phyloP scores from a whole-genome alignment of 768 basidiomycete species.

The Lactarius vividus region DNA sequence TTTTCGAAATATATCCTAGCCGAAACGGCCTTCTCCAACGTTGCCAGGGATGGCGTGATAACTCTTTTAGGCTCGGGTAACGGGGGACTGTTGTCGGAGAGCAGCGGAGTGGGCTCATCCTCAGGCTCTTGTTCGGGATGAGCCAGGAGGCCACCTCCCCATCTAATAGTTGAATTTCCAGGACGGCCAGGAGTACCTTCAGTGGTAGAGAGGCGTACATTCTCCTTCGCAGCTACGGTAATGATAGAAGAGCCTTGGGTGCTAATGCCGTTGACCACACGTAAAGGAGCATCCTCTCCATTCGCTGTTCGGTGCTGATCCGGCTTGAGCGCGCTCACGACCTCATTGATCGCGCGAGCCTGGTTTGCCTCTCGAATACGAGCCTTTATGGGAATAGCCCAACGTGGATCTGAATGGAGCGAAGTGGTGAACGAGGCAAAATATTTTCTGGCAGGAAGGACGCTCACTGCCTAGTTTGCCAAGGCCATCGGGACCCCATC shows the following conservation, averaged over 20 bases:
- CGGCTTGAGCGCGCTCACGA: conserved; percentile 66
- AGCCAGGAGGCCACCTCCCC: conserved; percentile 56
- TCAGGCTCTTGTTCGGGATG: conserved; percentile 71
- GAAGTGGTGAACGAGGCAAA: conserved; percentile 21
- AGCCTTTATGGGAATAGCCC: conserved; percentile 87
- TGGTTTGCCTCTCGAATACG: conserved; percentile 64
- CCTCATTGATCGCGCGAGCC: conserved; percentile 72
- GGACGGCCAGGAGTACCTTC: conserved; percentile 55
- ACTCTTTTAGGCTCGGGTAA: conserved; percentile 47
- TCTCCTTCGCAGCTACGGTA: conserved; percentile 74
- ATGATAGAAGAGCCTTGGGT: conserved; percentile 66
- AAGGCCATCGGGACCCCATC: conserved; percentile 87
- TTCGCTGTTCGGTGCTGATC: conserved; percentile 43
- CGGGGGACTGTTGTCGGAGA: conserved; percentile 30
- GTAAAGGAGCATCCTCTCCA: conserved; percentile 54
- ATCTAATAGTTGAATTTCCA: conserved; percentile 59
- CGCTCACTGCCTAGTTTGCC: conserved; percentile 82
- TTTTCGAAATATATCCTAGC: conserved; percentile 94
- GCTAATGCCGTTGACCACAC: conserved; percentile 78
- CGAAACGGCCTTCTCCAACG: conserved; percentile 91
- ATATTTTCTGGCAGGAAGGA: conserved; percentile 20
- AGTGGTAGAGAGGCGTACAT: conserved; percentile 44
- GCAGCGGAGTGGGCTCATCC: conserved; percentile 40
- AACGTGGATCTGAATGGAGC: conserved; percentile 65
- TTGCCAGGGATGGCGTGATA: conserved; percentile 84